Evolutionary conservation across 305 asterid genomes (phyloP), one percentile per base, ranked within the genome.

Genomic region (Solanum hybrid): DNA sequence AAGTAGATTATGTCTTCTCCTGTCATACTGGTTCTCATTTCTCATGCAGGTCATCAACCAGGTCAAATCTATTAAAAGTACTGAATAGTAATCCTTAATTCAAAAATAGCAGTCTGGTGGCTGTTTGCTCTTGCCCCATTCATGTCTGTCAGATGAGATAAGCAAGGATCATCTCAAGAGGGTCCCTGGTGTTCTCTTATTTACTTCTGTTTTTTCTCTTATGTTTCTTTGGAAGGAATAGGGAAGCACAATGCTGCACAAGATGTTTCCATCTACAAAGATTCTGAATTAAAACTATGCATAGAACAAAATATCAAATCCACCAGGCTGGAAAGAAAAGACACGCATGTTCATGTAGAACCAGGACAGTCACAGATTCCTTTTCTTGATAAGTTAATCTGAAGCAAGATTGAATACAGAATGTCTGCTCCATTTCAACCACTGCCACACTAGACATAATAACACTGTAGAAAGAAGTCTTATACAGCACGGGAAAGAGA

Each of bases 401-500:
- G 76, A 84, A 84, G 41, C 88, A 57, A 57, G 76, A 72, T 51
- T 31, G 41, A 45, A 57, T 51, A 11, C 27, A 57, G 87, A 84
- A 84, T 51, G 32, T 57, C 45, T 32, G 32, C 77, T 57, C 78
- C 27, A 83, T 41, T 10, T 33, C 88, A 57, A 32, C 32, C 78
- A 57, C 32, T 85, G 45, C 76, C 78, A 32, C 7, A 32, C 88
- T 10, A 57, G 22, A 33, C 88, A 85, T 57, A 61, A 57, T 20
- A 85, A 75, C 31, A 57, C 88, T 31, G 11, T 84, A 31, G 77
- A 57, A 3, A 14, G 76, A 57, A 57, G 26, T 57, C 51, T 26
- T 10, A 85, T 85, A 57, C n/a, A 85, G 88, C 77, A 57, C n/a
- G 10, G 45, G 51, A 57, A 85, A 57, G 88, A 57, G 78, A 93